These are phyloP conservation scores for Glonium stellatum DNA, from an alignment of 495 filamentous ascomycete species.

Conservation along the genomic window DNA sequence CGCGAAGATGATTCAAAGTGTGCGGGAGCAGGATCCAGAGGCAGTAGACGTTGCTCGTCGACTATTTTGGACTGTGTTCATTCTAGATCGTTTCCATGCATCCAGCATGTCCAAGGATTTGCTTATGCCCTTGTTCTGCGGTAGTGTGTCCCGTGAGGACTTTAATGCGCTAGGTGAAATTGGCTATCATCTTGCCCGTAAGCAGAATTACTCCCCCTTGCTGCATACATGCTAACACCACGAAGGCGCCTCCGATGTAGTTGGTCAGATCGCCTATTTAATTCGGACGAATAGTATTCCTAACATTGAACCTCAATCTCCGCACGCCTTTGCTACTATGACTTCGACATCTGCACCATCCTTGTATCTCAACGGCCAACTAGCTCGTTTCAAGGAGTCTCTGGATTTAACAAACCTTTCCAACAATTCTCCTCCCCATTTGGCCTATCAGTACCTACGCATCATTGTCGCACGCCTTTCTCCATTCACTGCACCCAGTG, in stretches of 20 bases:
- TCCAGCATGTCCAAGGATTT: conserved; percentile 15
- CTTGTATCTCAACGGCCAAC: conserved; percentile 20
- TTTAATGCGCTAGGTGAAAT: conserved; percentile 14
- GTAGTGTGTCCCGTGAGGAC: conserved; percentile 17
- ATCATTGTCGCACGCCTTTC: conserved; percentile 18
- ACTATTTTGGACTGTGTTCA: conserved; percentile 22
- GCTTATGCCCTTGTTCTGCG: conserved; percentile 13
- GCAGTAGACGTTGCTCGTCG: conserved; percentile 18
- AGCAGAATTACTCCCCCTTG: not conserved
- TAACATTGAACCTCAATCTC: conserved; percentile 16
- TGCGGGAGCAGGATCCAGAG: conserved; percentile 19
- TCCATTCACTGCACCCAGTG: conserved; percentile 4
- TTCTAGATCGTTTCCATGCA: conserved; percentile 24
- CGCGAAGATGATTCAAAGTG: conserved; percentile 7
- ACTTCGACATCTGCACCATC: conserved; percentile 7
- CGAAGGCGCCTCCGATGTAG: conserved; percentile 18
- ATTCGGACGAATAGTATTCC: conserved; percentile 14
- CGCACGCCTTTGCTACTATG: conserved; percentile 11
- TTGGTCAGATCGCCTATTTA: conserved; percentile 19
- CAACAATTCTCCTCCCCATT: conserved; percentile 12
- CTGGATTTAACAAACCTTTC: conserved; percentile 18
- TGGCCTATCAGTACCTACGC: conserved; percentile 22
- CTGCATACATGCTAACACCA: not conserved
- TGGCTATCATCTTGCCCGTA: conserved; percentile 24
- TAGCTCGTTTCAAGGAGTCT: conserved; percentile 15